These are phyloP conservation scores for Diaporthe sp. DNA, from an alignment of 2,329 filamentous ascomycete species.

Conservation along the genomic window DNA sequence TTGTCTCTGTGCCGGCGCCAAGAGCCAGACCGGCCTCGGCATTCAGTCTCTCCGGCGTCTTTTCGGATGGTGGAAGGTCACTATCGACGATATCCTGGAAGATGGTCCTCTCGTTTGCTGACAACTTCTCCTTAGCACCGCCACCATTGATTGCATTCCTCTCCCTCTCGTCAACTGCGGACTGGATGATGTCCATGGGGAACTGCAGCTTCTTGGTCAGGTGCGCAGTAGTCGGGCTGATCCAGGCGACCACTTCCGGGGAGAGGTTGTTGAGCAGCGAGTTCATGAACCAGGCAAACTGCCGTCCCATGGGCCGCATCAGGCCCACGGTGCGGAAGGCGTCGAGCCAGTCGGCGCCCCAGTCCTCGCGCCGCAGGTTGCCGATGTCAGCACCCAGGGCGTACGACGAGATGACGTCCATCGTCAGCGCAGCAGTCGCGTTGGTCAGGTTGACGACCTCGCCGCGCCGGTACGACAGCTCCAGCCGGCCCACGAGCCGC, in stretches of 20 bases:
- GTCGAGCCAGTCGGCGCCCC: constrained; percentile 1
- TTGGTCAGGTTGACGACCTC: neutral
- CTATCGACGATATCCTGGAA: constrained; percentile 4
- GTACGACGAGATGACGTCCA: neutral
- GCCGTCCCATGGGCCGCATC: neutral
- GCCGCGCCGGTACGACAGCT: neutral
- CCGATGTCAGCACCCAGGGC: neutral
- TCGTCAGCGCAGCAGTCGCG: neutral
- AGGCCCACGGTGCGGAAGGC: neutral
- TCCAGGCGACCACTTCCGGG: neutral
- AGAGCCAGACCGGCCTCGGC: neutral
- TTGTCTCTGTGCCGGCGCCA: neutral
- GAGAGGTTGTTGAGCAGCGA: neutral
- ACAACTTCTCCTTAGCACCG: neutral
- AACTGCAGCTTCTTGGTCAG: neutral
- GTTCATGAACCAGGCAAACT: neutral
- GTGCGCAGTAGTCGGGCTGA: neutral
- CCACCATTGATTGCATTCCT: neutral
- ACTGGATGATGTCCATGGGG: neutral
- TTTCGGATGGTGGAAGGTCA: neutral
- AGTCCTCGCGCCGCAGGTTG: neutral
- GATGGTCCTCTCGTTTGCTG: constrained; percentile 1
- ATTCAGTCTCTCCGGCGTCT: neutral
- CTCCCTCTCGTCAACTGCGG: neutral
- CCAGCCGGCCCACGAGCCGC: neutral